These are phyloP conservation scores for Phaeotremella fagi DNA, from an alignment of 768 basidiomycete species.

Conservation along the genomic window DNA sequence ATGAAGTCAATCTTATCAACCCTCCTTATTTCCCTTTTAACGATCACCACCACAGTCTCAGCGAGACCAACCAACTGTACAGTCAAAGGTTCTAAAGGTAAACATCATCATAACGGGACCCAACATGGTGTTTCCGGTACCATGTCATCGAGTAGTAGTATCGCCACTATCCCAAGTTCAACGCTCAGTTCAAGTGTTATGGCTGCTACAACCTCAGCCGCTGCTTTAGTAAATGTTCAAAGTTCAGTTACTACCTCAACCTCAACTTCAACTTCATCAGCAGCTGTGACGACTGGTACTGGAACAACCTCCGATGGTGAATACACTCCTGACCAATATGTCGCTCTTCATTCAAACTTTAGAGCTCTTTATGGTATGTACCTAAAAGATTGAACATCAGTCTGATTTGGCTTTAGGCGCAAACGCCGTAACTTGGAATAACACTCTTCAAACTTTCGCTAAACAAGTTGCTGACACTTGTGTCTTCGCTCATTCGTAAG, in stretches of 20 bases:
- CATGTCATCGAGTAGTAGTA: not conserved
- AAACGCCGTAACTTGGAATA: conserved; percentile 60
- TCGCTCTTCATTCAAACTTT: not conserved
- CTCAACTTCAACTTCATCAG: not conserved
- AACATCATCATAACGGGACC: not conserved
- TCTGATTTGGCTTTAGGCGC: conserved; percentile 52
- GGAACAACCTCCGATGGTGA: not conserved
- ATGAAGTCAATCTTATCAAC: not conserved
- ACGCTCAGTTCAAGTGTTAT: not conserved
- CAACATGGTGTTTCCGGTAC: not conserved
- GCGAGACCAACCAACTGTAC: not conserved
- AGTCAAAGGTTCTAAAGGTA: not conserved
- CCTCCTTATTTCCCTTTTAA: not conserved
- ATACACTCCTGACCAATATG: not conserved
- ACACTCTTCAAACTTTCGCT: conserved; percentile 59
- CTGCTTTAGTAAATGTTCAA: too few species aligned
- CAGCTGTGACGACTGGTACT: not conserved
- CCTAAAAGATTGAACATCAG: not conserved
- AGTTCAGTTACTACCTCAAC: not conserved
- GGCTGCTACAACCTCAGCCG: not conserved
- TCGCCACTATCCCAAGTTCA: not conserved
- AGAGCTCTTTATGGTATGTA: not conserved
- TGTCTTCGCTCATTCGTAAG: conserved; percentile 57
- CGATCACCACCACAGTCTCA: not conserved
- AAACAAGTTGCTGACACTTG: conserved; percentile 67